Base-by-base conservation (phyloP, 768 basidiomycete genomes). In the Lentinula lateritia region DNA sequence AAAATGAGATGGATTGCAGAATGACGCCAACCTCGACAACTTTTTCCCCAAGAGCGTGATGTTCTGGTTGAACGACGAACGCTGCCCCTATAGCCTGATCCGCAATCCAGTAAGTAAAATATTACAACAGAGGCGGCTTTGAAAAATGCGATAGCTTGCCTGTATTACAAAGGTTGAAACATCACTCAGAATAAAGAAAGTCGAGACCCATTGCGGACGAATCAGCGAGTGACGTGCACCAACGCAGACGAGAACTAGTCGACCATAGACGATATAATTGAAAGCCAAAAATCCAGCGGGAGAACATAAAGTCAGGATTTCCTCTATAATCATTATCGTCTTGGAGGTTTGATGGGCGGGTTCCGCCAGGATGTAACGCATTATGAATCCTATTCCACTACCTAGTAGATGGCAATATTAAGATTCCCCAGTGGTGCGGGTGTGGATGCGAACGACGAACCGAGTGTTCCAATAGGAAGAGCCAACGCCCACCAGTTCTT, bases 211-310 rank as follows among this genome's bases (percentile, higher is more conserved):
- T 46, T 70, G 66, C 12, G 72, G 73, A 34, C 58, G 61, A 52
- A 74, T 67, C 23, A 64, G 36, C 7, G 68, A 69, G 45, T 72
- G 63, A 8, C 50, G 62, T 48, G 60, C 65, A 0, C 66, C 60
- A 13, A 67, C 60, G 7, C 65, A 71, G 12, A 46, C 52, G 50
- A 64, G 45, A 0, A 71, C 45, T 15, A 75, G 66, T 20, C 65
- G 64, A 3, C 74, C 72, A 23, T 72, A 74, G 8, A 73, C 56
- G 23, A 75, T 71, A 50, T 73, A 74, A 56, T 74, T 68, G 43
- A 72, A 75, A 15, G 74, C 73, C 18, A 75, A 63, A 48, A 70
- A 74, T 2, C 66, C 58, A 3, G 70, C 65, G 1, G 73, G 74
- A 3, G 70, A 58, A 18, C 66, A 58, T 15, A 74, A 57, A 39